phyloP scores from a whole-genome alignment of 208 protist genomes.

The Balamuthia mandrillaris region DNA sequence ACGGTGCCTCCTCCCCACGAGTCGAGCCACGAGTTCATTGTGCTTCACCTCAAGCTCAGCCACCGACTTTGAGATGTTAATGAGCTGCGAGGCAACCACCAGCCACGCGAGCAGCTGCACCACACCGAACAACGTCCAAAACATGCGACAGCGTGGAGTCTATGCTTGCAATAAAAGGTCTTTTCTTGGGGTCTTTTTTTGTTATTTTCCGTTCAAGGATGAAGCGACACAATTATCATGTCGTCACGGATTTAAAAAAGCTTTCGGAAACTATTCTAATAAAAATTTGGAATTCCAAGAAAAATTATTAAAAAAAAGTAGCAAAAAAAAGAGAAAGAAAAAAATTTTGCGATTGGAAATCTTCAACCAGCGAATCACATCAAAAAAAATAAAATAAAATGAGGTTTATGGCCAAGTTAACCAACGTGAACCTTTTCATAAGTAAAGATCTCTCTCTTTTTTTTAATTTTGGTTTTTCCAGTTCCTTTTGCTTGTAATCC shows the following conservation, averaged over 20 bases:
- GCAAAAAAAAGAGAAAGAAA: background rate
- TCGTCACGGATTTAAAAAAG: background rate
- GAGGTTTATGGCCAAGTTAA: conserved; percentile 17
- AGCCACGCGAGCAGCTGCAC: no score
- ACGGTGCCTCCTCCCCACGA: no score
- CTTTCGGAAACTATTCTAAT: background rate
- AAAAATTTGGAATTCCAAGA: background rate
- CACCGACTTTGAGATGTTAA: no score
- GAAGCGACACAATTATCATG: background rate
- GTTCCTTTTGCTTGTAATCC: background rate
- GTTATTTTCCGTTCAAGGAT: background rate
- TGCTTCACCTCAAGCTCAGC: no score
- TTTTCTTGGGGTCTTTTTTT: background rate
- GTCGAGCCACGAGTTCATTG: no score
- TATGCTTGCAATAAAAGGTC: no score
- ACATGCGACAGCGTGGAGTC: no score
- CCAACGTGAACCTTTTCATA: conserved; percentile 39
- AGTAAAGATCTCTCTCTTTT: background rate
- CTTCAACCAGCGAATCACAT: background rate
- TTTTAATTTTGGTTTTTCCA: background rate
- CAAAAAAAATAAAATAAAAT: background rate
- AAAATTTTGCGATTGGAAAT: no score
- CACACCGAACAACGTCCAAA: no score
- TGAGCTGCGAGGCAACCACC: no score
- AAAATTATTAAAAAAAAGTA: background rate